phyloP scores from a whole-genome alignment of 169 alveolate species.

The Perkinsus marinus region DNA sequence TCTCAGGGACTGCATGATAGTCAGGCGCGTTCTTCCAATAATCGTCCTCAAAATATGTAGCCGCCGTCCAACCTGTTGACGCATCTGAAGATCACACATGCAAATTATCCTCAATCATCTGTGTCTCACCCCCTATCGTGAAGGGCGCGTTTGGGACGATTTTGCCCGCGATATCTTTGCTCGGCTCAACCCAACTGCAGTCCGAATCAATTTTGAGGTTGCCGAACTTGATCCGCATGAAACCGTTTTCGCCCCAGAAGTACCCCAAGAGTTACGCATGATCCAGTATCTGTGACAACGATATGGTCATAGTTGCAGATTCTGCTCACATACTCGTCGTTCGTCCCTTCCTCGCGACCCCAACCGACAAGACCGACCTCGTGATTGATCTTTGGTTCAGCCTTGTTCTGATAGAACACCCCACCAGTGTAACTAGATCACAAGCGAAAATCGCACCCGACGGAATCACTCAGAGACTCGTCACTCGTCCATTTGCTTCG shows the following conservation, averaged over 20 bases:
- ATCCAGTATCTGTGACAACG: constrained; percentile 18
- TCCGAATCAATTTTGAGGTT: background rate
- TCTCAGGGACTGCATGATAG: background rate
- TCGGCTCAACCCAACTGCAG: background rate
- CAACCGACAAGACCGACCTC: constrained; percentile 47
- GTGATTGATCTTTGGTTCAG: constrained; percentile 30
- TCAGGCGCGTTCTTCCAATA: background rate
- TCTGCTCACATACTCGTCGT: background rate
- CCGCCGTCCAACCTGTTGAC: background rate
- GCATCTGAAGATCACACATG: background rate
- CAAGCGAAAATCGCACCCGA: too few species aligned
- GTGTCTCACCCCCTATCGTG: background rate
- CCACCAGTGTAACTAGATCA: constrained; percentile 38
- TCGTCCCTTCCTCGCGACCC: constrained; percentile 27
- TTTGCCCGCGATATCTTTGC: background rate
- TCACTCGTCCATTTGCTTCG: constrained; percentile 31
- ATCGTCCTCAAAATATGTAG: background rate
- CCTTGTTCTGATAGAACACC: constrained; percentile 25
- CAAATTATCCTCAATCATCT: background rate
- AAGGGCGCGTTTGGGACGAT: background rate
- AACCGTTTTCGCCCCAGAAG: constrained; percentile 51
- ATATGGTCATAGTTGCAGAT: background rate
- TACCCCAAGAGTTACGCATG: constrained; percentile 49
- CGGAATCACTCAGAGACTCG: too few species aligned
- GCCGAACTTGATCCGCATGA: constrained; percentile 6